phyloP scores from a whole-genome alignment of 2,329 filamentous ascomycete species.

The Kalaharituber pfeilii region DNA sequence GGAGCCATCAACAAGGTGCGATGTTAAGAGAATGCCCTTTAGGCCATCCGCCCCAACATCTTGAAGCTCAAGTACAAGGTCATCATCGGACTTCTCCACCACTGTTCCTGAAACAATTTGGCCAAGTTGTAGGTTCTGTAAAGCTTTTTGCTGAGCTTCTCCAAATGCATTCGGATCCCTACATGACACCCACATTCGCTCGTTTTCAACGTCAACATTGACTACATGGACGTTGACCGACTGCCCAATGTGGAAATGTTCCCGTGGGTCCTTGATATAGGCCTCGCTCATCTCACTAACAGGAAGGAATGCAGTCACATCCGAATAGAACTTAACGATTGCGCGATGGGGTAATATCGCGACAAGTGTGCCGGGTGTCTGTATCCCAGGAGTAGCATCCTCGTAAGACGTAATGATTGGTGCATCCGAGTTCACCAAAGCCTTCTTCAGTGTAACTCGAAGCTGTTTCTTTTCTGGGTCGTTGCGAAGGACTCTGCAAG shows the following conservation, averaged over 20 bases:
- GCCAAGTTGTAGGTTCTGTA: conserved; percentile 57
- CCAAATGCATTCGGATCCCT: conserved; percentile 71
- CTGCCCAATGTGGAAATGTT: conserved; percentile 81
- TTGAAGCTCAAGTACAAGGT: conserved; percentile 58
- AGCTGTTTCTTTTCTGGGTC: conserved; percentile 60
- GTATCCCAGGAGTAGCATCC: conserved; percentile 54
- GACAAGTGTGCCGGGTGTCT: conserved; percentile 72
- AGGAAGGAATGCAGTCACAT: conserved; percentile 69
- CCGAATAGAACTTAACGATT: conserved; percentile 79
- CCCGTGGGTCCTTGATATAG: conserved; percentile 71
- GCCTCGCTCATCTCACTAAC: conserved; percentile 97
- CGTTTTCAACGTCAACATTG: conserved; percentile 52
- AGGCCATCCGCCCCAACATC: conserved; percentile 41
- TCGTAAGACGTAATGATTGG: conserved; percentile 61
- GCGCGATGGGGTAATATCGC: conserved; percentile 65
- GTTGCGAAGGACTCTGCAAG: conserved; percentile 66
- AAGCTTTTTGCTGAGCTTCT: conserved; percentile 53
- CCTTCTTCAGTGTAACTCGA: conserved; percentile 84
- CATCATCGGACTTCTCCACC: conserved; percentile 61
- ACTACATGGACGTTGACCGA: conserved; percentile 83
- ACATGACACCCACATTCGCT: conserved; percentile 73
- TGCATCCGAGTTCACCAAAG: conserved; percentile 73
- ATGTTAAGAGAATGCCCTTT: conserved; percentile 57
- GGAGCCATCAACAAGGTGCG: conserved; percentile 74
- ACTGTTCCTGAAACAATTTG: conserved; percentile 61